Evolutionary conservation across 1,284 basidiomycete genomes (phyloP), one percentile per base, ranked within the genome.

Genomic region (Cutaneotrichosporon dermatis): DNA sequence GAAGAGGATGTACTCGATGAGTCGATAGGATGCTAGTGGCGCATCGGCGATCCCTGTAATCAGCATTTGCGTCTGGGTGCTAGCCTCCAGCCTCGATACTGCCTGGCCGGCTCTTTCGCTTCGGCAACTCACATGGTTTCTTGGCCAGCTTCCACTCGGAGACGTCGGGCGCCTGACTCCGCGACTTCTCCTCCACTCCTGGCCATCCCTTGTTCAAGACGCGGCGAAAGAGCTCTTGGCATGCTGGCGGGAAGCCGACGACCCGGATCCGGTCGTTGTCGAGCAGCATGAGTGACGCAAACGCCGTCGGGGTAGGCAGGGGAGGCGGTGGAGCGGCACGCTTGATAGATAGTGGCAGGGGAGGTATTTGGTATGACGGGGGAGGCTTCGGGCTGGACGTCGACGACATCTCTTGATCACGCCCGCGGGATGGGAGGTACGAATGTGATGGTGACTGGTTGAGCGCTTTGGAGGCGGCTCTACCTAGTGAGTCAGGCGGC

Each of bases 1-100:
- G 40, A 55, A 55, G 13, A 55, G 54, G 44, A 55, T 37, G 54
- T 46, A 55, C 39, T 55, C 54, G 54, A 55, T 48, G 46, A 55
- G 40, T 13, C 54, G 45, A n/a, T 13, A 13, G 37, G 54, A 49
- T n/a, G 46, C 46, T 1, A 49, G 34, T 13, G 46, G 46, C 35
- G 46, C 34, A 5, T 36, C 46, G 10, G 34, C 34, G 10, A 13
- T 11, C 33, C 33, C 46, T 49, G 33, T 13, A 6, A 33, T 49
- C 34, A 49, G 46, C 46, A 2, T 11, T 9, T 25, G 34, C 6
- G 6, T 25, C 25, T 25, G 25, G 25, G 25, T 25, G 25, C 25
- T 25, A 25, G 25, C 25, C 25, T 25, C 25, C 25, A 25, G 25
- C 25, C 25, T 25, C 25, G 25, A 25, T 25, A 25, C 25, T 25